Percentiles rank a stretch among this genome's conserved stretches.
phyloP scores from a whole-genome alignment of 352 stramenopile species.

The Globisporangium cylindrosporum region DNA sequence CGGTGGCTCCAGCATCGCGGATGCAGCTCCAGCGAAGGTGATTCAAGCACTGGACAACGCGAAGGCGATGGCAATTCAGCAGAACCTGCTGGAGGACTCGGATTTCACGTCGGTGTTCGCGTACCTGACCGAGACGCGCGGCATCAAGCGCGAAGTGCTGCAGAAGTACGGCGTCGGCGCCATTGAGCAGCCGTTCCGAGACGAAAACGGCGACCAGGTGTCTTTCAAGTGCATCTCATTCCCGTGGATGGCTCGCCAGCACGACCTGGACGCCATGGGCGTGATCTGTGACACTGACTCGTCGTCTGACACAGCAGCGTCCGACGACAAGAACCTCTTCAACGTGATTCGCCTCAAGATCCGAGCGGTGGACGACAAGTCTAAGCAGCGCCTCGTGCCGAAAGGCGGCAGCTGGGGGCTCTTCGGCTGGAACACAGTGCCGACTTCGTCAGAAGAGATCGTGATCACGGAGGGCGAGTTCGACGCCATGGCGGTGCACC shows the following conservation, averaged over 20 bases:
- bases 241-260: conserved; percentile 92
- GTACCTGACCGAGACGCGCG: conserved; percentile 72
- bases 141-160: conserved; percentile 67
- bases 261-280: conserved; percentile 85
- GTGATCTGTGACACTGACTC: conserved; percentile 45
- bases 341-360: conserved; percentile 84
- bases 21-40: conserved; percentile 46
- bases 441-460: conserved; percentile 80
- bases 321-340: conserved; percentile 73
- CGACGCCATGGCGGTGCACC: conserved; percentile 96
- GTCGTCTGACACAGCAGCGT: conserved; percentile 4
- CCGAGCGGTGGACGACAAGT: conserved; percentile 82
- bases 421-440: conserved; percentile 99
- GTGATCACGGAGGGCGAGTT: conserved; percentile 98
- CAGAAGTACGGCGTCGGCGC: conserved; percentile 89
- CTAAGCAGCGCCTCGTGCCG: conserved; percentile 82
- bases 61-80: conserved; percentile 83
- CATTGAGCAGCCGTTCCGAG: conserved; percentile 84
- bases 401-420: conserved; percentile 96
- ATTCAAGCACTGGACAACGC: conserved; percentile 80
- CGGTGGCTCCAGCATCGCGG: conserved; percentile 5
- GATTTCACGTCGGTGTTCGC: conserved; percentile 59
- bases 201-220: conserved; percentile 50
- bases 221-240: conserved; percentile 92
- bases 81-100: conserved; percentile 69